phyloP scores from a whole-genome alignment of 1,284 basidiomycete species.

The Ustilago loliicola region DNA sequence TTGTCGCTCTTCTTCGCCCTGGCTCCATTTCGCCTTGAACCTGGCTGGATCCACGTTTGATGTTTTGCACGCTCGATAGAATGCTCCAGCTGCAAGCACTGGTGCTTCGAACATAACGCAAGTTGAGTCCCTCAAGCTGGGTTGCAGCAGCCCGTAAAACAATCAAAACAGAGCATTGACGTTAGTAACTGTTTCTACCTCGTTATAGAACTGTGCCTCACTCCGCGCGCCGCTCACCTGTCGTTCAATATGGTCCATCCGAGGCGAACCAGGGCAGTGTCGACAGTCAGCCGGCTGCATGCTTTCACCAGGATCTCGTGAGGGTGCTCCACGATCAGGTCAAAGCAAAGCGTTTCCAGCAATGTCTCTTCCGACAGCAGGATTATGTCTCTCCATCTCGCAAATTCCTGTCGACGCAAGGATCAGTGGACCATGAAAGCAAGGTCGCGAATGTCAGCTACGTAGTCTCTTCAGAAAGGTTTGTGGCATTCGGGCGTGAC shows the following conservation, averaged over 20 bases:
- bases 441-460: background rate
- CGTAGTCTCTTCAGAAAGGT: background rate
- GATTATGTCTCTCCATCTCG: constrained; percentile 79
- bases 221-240: constrained; percentile 21
- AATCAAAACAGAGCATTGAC: background rate
- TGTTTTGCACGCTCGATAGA: constrained; percentile 57
- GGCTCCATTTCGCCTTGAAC: constrained; percentile 41
- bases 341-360: constrained; percentile 90
- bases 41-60: constrained; percentile 41
- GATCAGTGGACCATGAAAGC: background rate
- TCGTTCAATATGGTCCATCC: constrained; percentile 64
- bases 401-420: constrained; percentile 44
- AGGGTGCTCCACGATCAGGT: constrained; percentile 85
- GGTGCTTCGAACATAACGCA: constrained; percentile 65
- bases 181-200: constrained; percentile 3
- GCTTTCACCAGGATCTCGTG: constrained; percentile 73
- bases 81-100: constrained; percentile 65
- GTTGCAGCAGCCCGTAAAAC: background rate
- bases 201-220: background rate
- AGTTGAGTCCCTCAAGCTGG: constrained; percentile 54
- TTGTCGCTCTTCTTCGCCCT: constrained; percentile 23
- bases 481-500: background rate
- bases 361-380: constrained; percentile 84
- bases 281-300: constrained; percentile 50
- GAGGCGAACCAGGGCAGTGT: constrained; percentile 46